phyloP scores from a whole-genome alignment of 1,139 yeast species.

The Saccharomyces hybrid region DNA sequence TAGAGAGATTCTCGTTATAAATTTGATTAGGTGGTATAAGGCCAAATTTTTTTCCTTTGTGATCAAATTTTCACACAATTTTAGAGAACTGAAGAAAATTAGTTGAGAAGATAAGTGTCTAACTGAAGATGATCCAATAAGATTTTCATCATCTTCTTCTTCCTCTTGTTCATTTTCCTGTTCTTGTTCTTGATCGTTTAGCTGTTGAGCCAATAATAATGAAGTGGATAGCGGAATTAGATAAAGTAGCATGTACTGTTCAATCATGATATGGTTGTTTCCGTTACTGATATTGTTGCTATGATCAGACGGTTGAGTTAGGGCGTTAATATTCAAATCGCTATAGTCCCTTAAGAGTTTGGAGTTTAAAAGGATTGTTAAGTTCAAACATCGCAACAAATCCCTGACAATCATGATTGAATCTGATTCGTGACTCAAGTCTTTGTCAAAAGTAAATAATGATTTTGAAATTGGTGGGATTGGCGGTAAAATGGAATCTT shows the following conservation, averaged over 20 bases:
- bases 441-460: constrained; percentile 31
- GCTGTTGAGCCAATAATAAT: constrained; percentile 29
- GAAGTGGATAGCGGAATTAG: constrained; percentile 30
- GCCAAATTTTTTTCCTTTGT: constrained; percentile 36
- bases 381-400: constrained; percentile 20
- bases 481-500: constrained; percentile 17
- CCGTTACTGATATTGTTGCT: background rate
- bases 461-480: constrained; percentile 37
- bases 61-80: constrained; percentile 24
- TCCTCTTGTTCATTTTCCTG: constrained; percentile 8
- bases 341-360: constrained; percentile 12
- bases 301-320: background rate
- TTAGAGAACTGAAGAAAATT: constrained; percentile 17
- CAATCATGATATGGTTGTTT: background rate
- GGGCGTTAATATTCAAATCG: background rate
- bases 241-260: constrained; percentile 27
- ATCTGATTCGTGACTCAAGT: constrained; percentile 9
- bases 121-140: background rate
- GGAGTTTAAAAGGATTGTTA: constrained; percentile 5
- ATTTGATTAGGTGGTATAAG: constrained; percentile 34
- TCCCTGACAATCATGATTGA: background rate
- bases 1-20: constrained; percentile 26
- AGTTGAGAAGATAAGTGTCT: constrained; percentile 5
- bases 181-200: constrained; percentile 10
- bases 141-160: background rate